A percentile compares a stretch with the other conserved stretches of the same genome.
Evolutionary conservation across 495 filamentous ascomycete species (phyloP).

Genomic region (Astrothelium subdiscretum): DNA sequence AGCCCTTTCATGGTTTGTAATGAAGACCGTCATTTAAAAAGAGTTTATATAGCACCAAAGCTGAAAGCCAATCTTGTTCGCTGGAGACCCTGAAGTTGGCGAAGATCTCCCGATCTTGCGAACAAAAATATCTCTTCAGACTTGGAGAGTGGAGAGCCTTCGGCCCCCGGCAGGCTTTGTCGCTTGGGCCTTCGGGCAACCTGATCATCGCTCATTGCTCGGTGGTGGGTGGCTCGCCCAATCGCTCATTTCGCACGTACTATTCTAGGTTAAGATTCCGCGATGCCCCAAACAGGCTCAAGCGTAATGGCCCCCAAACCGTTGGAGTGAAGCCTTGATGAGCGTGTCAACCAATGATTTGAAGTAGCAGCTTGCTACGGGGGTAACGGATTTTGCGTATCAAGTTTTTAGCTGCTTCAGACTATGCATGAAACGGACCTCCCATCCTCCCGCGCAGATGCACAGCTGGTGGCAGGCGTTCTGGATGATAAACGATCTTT

Average conservation of each 20-base stretch:
- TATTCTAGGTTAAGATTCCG: background rate
- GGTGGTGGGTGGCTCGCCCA: too few species aligned
- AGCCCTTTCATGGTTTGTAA: too few species aligned
- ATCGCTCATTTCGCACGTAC: background rate
- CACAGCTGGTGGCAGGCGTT: background rate
- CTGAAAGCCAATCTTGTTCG: background rate
- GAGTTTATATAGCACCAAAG: too few species aligned
- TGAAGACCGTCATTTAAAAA: too few species aligned
- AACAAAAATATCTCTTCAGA: background rate
- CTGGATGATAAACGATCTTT: background rate
- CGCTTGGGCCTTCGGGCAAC: background rate
- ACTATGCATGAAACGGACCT: background rate
- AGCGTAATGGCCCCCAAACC: background rate
- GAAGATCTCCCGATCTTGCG: background rate
- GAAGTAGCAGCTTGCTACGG: background rate
- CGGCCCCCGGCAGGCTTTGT: background rate
- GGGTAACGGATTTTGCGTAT: background rate
- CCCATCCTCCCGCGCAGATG: background rate
- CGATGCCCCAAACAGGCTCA: background rate
- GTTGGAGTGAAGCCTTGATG: background rate
- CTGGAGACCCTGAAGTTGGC: background rate
- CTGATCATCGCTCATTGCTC: too few species aligned
- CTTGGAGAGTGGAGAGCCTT: background rate
- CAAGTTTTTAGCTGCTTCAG: conserved; percentile 1
- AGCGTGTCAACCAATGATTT: background rate